A percentile compares a stretch with the other conserved stretches of the same genome.
These are phyloP conservation scores for Apostasia shenzhenica DNA, from an alignment of 106 monocot genomes.

Conservation along the genomic window DNA sequence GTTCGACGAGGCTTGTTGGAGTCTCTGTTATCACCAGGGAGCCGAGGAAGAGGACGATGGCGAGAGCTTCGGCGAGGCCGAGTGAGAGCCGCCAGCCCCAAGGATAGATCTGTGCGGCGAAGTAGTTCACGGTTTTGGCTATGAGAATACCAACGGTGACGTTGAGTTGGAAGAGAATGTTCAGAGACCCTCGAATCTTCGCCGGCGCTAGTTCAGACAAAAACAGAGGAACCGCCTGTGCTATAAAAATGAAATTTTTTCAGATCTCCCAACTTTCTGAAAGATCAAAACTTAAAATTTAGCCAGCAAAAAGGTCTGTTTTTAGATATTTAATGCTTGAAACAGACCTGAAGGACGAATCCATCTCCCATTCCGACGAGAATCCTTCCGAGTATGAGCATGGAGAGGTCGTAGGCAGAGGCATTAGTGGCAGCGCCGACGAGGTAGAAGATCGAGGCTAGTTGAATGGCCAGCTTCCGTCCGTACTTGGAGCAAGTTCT, in stretches of 20 bases:
- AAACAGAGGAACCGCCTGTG: slow-evolving; percentile 41
- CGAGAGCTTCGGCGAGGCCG: slow-evolving; percentile 26
- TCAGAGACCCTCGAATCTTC: slow-evolving; percentile 23
- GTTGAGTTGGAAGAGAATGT: slow-evolving; percentile 46
- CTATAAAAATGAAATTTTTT: neutral
- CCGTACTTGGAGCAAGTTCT: slow-evolving; percentile 50
- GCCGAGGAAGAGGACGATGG: slow-evolving; percentile 13
- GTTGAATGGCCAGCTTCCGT: slow-evolving; percentile 51
- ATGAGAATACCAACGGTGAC: slow-evolving; percentile 38
- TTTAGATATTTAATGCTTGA: no score
- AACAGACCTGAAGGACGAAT: slow-evolving; percentile 56
- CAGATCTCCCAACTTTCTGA: no score
- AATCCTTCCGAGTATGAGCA: slow-evolving; percentile 70
- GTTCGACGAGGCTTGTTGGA: slow-evolving; percentile 24
- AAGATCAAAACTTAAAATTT: no score
- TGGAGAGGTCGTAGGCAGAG: slow-evolving; percentile 37
- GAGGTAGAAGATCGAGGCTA: slow-evolving; percentile 52
- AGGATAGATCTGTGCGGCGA: slow-evolving; percentile 12
- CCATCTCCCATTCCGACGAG: slow-evolving; percentile 71
- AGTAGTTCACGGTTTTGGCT: slow-evolving; percentile 45
- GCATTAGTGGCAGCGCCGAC: slow-evolving; percentile 44
- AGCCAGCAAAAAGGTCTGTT: no score
- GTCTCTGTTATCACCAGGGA: slow-evolving; percentile 17
- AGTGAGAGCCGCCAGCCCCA: slow-evolving; percentile 32
- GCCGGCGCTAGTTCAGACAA: slow-evolving; percentile 28